Evolutionary conservation across 331 rosid species (phyloP).

Genomic region (Telfairia occidentalis): DNA sequence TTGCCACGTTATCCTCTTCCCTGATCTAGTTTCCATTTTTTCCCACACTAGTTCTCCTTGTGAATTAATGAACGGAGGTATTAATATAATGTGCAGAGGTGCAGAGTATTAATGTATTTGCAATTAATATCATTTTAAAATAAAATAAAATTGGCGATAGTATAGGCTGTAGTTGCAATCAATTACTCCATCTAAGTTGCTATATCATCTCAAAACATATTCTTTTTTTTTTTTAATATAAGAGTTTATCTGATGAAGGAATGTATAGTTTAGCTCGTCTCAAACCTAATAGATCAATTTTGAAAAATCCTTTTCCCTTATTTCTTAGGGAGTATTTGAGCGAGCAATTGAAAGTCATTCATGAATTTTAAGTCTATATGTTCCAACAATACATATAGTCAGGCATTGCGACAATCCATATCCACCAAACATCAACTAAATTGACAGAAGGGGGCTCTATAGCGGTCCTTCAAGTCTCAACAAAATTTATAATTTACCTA

Average conservation of each 20-base stretch:
- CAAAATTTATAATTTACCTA: not conserved
- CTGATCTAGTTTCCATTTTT: not conserved
- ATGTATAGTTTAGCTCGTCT: not conserved
- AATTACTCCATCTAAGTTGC: not conserved
- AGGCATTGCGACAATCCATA: not conserved
- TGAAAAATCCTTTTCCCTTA: not conserved
- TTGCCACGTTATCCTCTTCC: not conserved
- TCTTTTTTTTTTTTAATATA: too few relatives aligned
- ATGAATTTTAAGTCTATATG: not conserved
- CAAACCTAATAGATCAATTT: not conserved
- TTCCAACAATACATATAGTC: not conserved
- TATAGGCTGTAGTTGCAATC: too few relatives aligned
- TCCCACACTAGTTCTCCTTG: too few relatives aligned
- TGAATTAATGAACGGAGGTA: too few relatives aligned
- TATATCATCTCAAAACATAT: not conserved
- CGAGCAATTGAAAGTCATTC: not conserved
- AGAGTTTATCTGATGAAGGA: too few relatives aligned
- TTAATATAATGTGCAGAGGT: not conserved
- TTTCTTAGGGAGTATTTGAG: not conserved
- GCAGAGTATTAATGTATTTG: not conserved
- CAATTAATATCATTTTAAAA: not conserved
- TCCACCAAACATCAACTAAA: not conserved
- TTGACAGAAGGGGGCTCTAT: not conserved
- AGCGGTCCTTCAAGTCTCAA: not conserved
- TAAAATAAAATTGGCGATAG: not conserved